Percentiles rank a stretch among this genome's conserved stretches.
Evolutionary conservation across 2,329 filamentous ascomycete species (phyloP).

Genomic region (Colletotrichum salicis): DNA sequence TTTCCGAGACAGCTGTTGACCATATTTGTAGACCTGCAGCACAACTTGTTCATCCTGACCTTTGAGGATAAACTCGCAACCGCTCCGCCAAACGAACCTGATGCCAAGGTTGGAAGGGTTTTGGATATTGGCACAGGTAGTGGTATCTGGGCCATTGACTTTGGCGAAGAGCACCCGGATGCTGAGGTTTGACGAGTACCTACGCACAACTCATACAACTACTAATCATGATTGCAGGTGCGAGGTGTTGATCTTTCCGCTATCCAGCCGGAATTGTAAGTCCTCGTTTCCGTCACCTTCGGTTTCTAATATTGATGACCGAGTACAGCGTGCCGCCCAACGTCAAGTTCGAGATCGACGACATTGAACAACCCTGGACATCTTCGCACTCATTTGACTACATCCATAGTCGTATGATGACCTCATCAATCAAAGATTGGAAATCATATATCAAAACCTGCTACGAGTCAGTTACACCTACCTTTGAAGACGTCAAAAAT

Average conservation of each 20-base stretch:
- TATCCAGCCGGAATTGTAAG: slow-evolving; percentile 48
- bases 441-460: slow-evolving; percentile 39
- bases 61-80: slow-evolving; percentile 38
- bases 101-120: slow-evolving; percentile 39
- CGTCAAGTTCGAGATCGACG: slow-evolving; percentile 53
- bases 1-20: no score
- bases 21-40: no score
- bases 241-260: slow-evolving; percentile 49
- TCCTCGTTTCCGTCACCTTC: no score
- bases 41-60: no score
- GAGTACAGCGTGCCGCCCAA: slow-evolving; percentile 51
- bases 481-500: no score
- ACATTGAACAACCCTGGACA: slow-evolving; percentile 47
- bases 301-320: background rate
- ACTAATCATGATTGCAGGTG: slow-evolving; percentile 37
- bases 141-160: slow-evolving; percentile 57
- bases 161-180: slow-evolving; percentile 41
- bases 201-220: no score
- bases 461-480: slow-evolving; percentile 39
- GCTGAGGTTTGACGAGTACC: background rate
- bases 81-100: slow-evolving; percentile 40
- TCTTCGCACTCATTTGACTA: slow-evolving; percentile 37
- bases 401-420: slow-evolving; percentile 12
- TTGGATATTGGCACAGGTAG: slow-evolving; percentile 61
- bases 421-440: background rate